Conservation (phyloP, 257 asterid genomes). For the Nicotiana noctiflora region DNA sequence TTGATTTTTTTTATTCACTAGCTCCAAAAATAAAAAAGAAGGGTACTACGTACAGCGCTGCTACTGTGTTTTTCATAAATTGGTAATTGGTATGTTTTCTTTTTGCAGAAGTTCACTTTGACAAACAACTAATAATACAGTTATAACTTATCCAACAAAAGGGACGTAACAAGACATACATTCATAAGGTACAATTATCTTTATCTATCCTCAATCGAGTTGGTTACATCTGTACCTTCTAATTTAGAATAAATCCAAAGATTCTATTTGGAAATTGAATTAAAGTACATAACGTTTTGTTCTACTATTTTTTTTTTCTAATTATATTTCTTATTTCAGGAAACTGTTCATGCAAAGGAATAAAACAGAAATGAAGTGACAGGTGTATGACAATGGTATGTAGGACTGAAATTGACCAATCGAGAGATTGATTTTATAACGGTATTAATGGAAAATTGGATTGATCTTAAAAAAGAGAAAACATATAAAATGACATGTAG, state of each 20-base stretch:
- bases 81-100: background rate
- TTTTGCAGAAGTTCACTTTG: background rate
- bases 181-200: background rate
- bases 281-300: background rate
- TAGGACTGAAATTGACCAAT: constrained; percentile 5
- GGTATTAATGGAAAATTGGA: background rate
- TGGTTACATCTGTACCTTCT: background rate
- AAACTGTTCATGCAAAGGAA: background rate
- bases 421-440: background rate
- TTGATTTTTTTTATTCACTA: too few relatives aligned
- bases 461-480: background rate
- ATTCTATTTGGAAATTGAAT: background rate
- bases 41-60: too few relatives aligned
- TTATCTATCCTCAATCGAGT: background rate
- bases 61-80: too few relatives aligned
- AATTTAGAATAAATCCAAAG: background rate
- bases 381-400: background rate
- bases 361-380: background rate
- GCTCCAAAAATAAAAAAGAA: too few relatives aligned
- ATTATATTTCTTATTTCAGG: background rate
- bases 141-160: background rate
- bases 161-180: background rate
- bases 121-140: background rate
- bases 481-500: background rate
- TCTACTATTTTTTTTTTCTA: background rate